A percentile compares a stretch with the other conserved stretches of the same genome.
phyloP scores from a whole-genome alignment of 257 asterid genomes.

The Forsythia viridissima region DNA sequence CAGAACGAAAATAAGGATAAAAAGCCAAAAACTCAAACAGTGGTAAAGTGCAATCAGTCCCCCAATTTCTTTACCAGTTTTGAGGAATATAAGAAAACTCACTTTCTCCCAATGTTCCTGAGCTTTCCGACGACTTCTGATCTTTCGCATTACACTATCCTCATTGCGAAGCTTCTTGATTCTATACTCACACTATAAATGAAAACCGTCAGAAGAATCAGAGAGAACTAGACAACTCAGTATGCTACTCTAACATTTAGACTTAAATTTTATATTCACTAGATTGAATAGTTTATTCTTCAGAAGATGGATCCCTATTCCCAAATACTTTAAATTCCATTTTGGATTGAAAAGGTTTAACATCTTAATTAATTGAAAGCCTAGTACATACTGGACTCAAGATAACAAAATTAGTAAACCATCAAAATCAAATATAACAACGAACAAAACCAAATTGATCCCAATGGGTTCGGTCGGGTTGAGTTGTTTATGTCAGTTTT shows the following conservation, averaged over 20 bases:
- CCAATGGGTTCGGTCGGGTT: no score
- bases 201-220: slow-evolving; percentile 21
- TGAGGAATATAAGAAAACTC: slow-evolving; percentile 33
- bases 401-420: no score
- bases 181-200: slow-evolving; percentile 79
- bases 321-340: not conserved
- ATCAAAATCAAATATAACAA: no score
- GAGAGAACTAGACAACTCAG: slow-evolving; percentile 7
- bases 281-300: not conserved
- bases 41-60: not conserved
- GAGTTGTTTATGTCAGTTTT: no score
- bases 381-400: no score
- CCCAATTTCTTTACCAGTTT: not conserved
- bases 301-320: slow-evolving; percentile 2
- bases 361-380: not conserved
- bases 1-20: slow-evolving; percentile 14
- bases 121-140: slow-evolving; percentile 77
- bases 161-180: slow-evolving; percentile 76
- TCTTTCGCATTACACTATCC: slow-evolving; percentile 65
- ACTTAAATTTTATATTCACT: not conserved
- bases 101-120: slow-evolving; percentile 85
- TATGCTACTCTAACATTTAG: not conserved
- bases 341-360: not conserved
- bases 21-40: slow-evolving; percentile 8
- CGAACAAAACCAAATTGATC: no score